These are phyloP conservation scores for Exserohilum turcica DNA, from an alignment of 2,329 filamentous ascomycete species.

Conservation along the genomic window DNA sequence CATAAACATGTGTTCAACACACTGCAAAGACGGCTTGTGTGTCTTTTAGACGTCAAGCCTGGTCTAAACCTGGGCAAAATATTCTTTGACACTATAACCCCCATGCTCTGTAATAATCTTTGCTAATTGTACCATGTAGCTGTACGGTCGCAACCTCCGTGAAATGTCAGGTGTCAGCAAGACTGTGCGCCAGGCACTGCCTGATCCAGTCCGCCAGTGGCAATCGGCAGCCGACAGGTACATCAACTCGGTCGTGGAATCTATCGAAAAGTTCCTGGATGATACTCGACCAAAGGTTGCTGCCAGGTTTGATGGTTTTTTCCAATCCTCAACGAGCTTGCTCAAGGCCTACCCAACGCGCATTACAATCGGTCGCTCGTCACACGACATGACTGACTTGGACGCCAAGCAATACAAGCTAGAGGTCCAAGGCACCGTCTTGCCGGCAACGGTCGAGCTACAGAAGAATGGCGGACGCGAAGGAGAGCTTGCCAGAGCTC, in stretches of 20 bases:
- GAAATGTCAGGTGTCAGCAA: conserved; percentile 89
- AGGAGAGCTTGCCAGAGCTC: conserved; percentile 69
- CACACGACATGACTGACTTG: conserved; percentile 78
- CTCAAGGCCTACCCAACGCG: conserved; percentile 90
- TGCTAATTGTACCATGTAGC: conserved; percentile 28
- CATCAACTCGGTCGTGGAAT: conserved; percentile 82
- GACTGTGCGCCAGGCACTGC: conserved; percentile 85
- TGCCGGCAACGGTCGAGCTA: conserved; percentile 54
- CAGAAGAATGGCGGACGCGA: conserved; percentile 74
- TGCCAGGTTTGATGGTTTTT: conserved; percentile 81
- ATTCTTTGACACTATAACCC: background rate
- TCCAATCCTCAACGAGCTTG: conserved; percentile 82
- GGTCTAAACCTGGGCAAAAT: background rate
- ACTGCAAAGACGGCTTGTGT: background rate
- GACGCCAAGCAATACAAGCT: conserved; percentile 82
- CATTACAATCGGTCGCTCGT: conserved; percentile 78
- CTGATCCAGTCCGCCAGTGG: conserved; percentile 79
- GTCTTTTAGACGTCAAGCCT: background rate
- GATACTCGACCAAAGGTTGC: conserved; percentile 83
- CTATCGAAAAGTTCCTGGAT: conserved; percentile 90
- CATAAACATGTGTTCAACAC: background rate
- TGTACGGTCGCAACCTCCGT: conserved; percentile 84
- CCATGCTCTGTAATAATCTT: background rate
- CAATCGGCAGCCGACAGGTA: conserved; percentile 87
- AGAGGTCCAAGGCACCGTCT: conserved; percentile 69